Base-by-base conservation (phyloP, 2,329 filamentous ascomycete species). In the Aspergillus sp. region DNA sequence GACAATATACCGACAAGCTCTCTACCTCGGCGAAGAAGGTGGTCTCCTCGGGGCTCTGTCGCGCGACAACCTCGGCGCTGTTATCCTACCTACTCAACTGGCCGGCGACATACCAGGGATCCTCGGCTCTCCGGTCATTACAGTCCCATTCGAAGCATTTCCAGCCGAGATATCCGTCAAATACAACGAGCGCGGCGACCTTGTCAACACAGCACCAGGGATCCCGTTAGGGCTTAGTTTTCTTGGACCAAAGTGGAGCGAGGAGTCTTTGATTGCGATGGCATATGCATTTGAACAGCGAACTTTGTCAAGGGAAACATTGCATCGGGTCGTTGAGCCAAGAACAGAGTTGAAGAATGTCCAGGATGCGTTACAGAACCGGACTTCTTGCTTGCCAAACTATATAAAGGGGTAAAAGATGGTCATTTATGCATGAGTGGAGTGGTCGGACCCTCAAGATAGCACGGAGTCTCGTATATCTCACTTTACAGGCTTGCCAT, bases 231-330 rank as follows among this genome's bases (percentile, higher is more conserved):
- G 89, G 0, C 75, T 91, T 11, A 81, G 81, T 7, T 91, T 91
- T 67, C 76, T 90, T 50, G 89, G 88, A 0, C 74, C 75, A 3
- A 81, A 81, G 53, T 91, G 85, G 78, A 84, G 81, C 41, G 89
- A 91, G 72, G 84, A 83, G 68, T 80, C 75, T 31, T 69, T 92
- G 66, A 85, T 91, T 60, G 85, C 84, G 0, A 83, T 87, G 70
- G 89, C 88, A 7, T 91, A 89, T 78, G 88, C 86, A 4, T 90
- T 87, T 74, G 89, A 92, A 78, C 86, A 89, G 77, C 77, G 80
- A 64, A 89, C 83, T 3, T 73, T 76, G 68, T 77, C 81, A 11
- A 76, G 85, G 53, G 68, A 74, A 46, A 79, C 78, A 62, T 75
- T 84, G 1, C 76, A 79, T 73, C 82, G 83, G 31, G 82, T 83